Base-by-base conservation (phyloP, 2,329 filamentous ascomycete species). In the Rutstroemia sydowiana region DNA sequence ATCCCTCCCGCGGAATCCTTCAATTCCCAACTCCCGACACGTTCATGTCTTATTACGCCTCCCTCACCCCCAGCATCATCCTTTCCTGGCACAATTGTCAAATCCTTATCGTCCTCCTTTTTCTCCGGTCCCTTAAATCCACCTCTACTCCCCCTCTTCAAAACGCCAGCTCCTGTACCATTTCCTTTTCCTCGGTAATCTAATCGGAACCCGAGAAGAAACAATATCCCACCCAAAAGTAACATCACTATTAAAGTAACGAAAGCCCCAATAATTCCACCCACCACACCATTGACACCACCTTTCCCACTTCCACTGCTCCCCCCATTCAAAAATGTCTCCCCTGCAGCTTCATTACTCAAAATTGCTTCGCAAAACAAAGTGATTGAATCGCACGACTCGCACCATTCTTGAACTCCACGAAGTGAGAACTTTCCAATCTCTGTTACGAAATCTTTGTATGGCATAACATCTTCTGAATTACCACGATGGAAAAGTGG, bases 11-110 rank as follows among this genome's bases (percentile, higher is more conserved):
- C n/a, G 5, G 30, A 7, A 16, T 64, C 56, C 18, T 52, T 55
- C 59, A 68, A 42, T 44, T 68, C 65, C 65, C 65, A 68, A 37
- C 62, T 65, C 5, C 65, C 65, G 3, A 65, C 59, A 36, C 64
- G 54, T 55, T 66, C 65, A 50, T 65, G 64, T 18, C 58, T 48
- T 0, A 60, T 50, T 8, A 20, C 58, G 14, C 58, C 61, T 7
- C 58, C 4, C 8, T 26, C 23, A 8, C 23, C 23, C 61, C 14
- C 58, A n/a, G 4, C 58, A 6, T 55, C 57, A 6, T 51, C 52
- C 32, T 61, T 62, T n/a, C n/a, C n/a, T n/a, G n/a, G n/a, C 3
- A 60, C 18, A 8, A 48, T 45, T 2, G 51, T 51, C 13, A 68
- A 41, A 53, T 68, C 65, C 10, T 59, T 56, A 58, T 66, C 65